phyloP scores from a whole-genome alignment of 2,329 filamentous ascomycete species.

The Stagonosporopsis tanaceti region DNA sequence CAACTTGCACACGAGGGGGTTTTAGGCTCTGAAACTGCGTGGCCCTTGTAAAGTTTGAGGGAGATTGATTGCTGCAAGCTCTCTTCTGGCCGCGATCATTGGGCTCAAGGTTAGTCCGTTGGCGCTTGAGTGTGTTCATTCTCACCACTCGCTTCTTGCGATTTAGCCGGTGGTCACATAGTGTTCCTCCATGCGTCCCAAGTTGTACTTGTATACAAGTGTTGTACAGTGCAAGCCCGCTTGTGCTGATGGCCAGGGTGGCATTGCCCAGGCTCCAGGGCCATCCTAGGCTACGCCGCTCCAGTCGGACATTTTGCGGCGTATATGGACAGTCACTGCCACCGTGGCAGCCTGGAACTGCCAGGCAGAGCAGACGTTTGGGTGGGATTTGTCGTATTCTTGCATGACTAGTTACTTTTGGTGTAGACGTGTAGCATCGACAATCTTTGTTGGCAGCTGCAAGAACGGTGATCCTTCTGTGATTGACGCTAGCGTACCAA shows the following conservation, averaged over 20 bases:
- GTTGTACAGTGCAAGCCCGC: constrained; percentile 6
- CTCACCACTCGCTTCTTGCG: not conserved
- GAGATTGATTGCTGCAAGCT: constrained; percentile 6
- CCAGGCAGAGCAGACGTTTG: not conserved
- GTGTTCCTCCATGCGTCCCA: not conserved
- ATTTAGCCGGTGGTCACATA: not conserved
- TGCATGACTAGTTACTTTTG: not conserved
- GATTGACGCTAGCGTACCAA: constrained; percentile 6
- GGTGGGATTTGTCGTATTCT: not conserved
- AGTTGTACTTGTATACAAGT: constrained; percentile 18
- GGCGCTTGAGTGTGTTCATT: constrained; percentile 14
- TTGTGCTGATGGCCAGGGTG: constrained; percentile 5
- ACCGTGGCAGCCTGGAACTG: constrained; percentile 4
- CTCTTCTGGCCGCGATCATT: constrained; percentile 9
- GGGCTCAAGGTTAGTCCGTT: not conserved
- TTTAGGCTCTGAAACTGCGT: not conserved
- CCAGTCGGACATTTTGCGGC: constrained; percentile 4
- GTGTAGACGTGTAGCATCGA: not conserved
- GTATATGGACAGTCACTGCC: not conserved
- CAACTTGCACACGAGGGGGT: not conserved
- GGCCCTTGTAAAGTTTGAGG: not conserved
- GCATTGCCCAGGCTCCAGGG: constrained; percentile 13
- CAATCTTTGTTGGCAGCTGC: constrained; percentile 5
- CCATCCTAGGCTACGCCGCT: constrained; percentile 4
- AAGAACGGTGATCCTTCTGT: not conserved